Evolutionary conservation across 768 basidiomycete genomes (phyloP), one percentile per base, ranked within the genome.

Genomic region (Hemileccinum impolitum): DNA sequence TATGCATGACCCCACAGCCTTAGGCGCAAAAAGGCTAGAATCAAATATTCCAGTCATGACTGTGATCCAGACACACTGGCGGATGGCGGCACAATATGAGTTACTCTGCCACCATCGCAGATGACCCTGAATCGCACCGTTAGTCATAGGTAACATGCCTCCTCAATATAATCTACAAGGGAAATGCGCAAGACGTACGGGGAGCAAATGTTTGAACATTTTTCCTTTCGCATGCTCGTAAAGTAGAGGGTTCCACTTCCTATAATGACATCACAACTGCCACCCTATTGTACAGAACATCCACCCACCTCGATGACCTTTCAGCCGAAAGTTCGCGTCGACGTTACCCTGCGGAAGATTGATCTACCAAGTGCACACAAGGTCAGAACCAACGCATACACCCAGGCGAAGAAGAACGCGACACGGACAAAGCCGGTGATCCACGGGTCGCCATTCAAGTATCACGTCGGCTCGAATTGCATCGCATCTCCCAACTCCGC

Each of bases 261-360:
- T 89, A 49, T 6, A 23, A 25, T 36, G 19, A 9, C 31, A n/a
- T 45, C 39, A 32, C 17, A 10, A 26, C 42, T 45, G 10, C 26
- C 26, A 35, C 14, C 18, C 25, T 12, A 25, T 26, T n/a, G 28
- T 23, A 40, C n/a, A 14, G 38, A 34, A 34, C 34, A 2, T 6
- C 35, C 6, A 61, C 72, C 38, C 19, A 82, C 88, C 80, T 71
- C 75, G 80, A 37, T 85, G 81, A 3, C 88, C 88, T 57, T 80
- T 84, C 30, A 91, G 69, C 48, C 86, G 77, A 66, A 88, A 87
- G 59, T 83, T 85, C 45, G 90, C 72, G 57, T 90, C 88, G 17
- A 90, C 81, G 51, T 85, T 84, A 7, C 88, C 88, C 61, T 84
- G 82, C n/a, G n/a, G n/a, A n/a, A n/a, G n/a, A n/a, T n/a, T n/a